These are phyloP conservation scores for Sonneratia caseolaris DNA, from an alignment of 345 rosid species.

Conservation along the genomic window DNA sequence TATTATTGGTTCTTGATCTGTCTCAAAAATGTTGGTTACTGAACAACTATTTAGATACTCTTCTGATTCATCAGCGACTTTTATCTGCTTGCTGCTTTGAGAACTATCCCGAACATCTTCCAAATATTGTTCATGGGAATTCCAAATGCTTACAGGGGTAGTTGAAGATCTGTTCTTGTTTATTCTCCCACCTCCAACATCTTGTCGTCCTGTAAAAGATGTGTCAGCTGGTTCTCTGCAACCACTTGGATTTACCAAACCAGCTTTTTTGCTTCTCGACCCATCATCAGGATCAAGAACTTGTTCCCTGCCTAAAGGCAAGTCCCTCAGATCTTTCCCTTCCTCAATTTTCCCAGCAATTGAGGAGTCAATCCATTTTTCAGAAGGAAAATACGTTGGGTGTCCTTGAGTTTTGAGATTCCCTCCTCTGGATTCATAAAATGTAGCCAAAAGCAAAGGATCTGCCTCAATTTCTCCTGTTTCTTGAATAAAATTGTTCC, in stretches of 20 bases:
- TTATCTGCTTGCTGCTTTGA: slow-evolving; percentile 19
- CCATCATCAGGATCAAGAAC: slow-evolving; percentile 22
- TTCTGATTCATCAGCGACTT: slow-evolving; percentile 23
- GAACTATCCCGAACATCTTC: slow-evolving; percentile 22
- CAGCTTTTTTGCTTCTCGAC: slow-evolving; percentile 14
- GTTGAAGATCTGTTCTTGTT: slow-evolving; percentile 14
- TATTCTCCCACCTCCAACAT: slow-evolving; percentile 13
- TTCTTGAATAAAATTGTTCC: slow-evolving; percentile 83
- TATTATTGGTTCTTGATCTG: slow-evolving; percentile 28
- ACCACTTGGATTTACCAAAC: slow-evolving; percentile 14
- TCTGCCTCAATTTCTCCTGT: slow-evolving; percentile 26
- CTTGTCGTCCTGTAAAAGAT: slow-evolving; percentile 9
- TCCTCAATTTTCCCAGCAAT: slow-evolving; percentile 23
- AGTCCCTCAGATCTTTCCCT: slow-evolving; percentile 15
- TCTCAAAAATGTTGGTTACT: slow-evolving; percentile 26
- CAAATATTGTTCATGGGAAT: slow-evolving; percentile 10
- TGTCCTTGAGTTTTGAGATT: slow-evolving; percentile 21
- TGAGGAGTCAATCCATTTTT: slow-evolving; percentile 8
- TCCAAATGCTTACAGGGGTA: slow-evolving; percentile 1
- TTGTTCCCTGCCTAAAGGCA: slow-evolving; percentile 13
- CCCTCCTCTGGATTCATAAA: slow-evolving; percentile 21
- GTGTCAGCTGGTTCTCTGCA: slow-evolving; percentile 10
- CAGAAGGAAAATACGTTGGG: slow-evolving; percentile 11
- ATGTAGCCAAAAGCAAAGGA: slow-evolving; percentile 22
- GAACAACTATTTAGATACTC: slow-evolving; percentile 28